These are phyloP conservation scores for Mangifera indica DNA, from an alignment of 345 rosid species.

Conservation along the genomic window DNA sequence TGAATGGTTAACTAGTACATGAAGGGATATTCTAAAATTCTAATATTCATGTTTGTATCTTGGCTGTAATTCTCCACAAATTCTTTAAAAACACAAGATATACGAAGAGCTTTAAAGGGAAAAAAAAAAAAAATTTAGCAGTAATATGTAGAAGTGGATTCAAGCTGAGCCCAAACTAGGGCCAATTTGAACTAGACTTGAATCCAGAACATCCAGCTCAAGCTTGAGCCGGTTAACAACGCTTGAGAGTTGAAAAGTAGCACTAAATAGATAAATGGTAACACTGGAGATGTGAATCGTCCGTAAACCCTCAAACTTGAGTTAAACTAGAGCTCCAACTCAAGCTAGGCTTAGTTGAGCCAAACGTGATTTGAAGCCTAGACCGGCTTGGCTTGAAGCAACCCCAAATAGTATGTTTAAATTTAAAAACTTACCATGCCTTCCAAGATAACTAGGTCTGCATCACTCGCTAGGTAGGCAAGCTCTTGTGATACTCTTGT, in stretches of 20 bases:
- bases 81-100: neutral
- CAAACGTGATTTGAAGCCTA: too few relatives aligned
- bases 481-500: conserved; percentile 83
- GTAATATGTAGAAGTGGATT: neutral
- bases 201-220: too few relatives aligned
- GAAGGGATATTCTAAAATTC: neutral
- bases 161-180: too few relatives aligned
- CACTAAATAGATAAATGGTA: too few relatives aligned
- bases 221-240: too few relatives aligned
- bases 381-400: too few relatives aligned
- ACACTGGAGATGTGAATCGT: too few relatives aligned
- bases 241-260: too few relatives aligned
- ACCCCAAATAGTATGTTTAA: neutral
- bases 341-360: too few relatives aligned
- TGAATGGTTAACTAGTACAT: neutral
- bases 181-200: too few relatives aligned
- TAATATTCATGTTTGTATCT: neutral
- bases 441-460: conserved; percentile 89
- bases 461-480: conserved; percentile 79
- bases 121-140: neutral
- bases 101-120: neutral
- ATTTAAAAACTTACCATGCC: conserved; percentile 76
- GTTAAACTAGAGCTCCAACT: too few relatives aligned
- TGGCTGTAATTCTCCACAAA: neutral
- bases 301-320: too few relatives aligned